phyloP scores from a whole-genome alignment of 2,329 filamentous ascomycete species.

The Trichoderma atroviride region DNA sequence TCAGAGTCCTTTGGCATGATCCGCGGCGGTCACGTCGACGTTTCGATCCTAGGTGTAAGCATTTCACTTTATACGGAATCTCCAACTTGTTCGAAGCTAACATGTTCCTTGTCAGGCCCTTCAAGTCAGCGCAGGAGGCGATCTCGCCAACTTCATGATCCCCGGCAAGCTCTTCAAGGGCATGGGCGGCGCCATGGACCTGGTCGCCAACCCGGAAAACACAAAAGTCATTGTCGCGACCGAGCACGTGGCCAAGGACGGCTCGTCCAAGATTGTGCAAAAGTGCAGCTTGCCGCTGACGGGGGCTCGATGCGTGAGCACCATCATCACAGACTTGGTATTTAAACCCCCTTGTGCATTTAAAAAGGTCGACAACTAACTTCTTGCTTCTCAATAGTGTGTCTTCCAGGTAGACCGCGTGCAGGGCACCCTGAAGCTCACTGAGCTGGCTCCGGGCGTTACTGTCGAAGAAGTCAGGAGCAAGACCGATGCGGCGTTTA shows the following conservation, averaged over 20 bases:
- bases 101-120: conserved; percentile 54
- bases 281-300: conserved; percentile 67
- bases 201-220: conserved; percentile 69
- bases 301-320: conserved; percentile 67
- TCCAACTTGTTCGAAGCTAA: conserved; percentile 16
- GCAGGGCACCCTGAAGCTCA: conserved; percentile 65
- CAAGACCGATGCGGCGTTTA: conserved; percentile 72
- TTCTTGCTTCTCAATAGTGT: conserved; percentile 49
- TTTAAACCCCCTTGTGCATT: conserved; percentile 38
- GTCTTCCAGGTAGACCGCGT: conserved; percentile 70
- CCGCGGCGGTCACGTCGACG: conserved; percentile 78
- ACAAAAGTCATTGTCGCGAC: conserved; percentile 75
- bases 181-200: conserved; percentile 79
- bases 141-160: conserved; percentile 89
- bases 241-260: conserved; percentile 70
- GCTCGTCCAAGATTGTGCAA: conserved; percentile 67
- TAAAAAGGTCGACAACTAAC: too few relatives aligned
- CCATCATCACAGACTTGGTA: conserved; percentile 73
- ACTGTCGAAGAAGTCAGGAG: conserved; percentile 67
- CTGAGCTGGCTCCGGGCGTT: conserved; percentile 70
- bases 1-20: conserved; percentile 88
- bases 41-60: conserved; percentile 73
- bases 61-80: background rate
- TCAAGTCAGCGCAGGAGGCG: conserved; percentile 76
- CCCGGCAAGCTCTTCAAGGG: conserved; percentile 86